A percentile compares a stretch with the other conserved stretches of the same genome.
Evolutionary conservation across 225 moss, liverwort and hornwort species (phyloP).

Genomic region (Physcomitrium patens): DNA sequence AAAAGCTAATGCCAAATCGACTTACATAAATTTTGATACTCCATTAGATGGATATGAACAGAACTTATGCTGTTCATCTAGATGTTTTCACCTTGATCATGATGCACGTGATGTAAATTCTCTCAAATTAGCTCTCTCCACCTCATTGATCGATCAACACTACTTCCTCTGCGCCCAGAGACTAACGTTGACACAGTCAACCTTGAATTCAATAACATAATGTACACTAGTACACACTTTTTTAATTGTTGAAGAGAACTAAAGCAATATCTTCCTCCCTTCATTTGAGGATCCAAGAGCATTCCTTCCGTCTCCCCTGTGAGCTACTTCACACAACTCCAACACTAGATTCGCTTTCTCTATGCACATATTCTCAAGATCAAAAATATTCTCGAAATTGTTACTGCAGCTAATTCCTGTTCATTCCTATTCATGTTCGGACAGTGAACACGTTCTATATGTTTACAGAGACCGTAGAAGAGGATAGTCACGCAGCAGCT

Average conservation of each 20-base stretch:
- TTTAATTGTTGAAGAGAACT: neutral
- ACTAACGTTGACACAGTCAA: too few species aligned
- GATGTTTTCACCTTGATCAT: too few species aligned
- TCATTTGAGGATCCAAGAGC: neutral
- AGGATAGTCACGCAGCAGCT: conserved; percentile 86
- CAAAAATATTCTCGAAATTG: conserved; percentile 30
- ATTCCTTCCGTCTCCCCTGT: neutral
- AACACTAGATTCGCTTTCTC: conserved; percentile 36
- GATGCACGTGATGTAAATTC: too few species aligned
- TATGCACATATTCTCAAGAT: conserved; percentile 33
- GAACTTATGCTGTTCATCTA: too few species aligned
- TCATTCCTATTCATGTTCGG: neutral
- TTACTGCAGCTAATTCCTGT: conserved; percentile 13
- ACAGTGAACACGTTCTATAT: neutral
- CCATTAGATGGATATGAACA: too few species aligned
- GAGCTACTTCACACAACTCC: conserved; percentile 29
- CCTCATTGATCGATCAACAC: too few species aligned
- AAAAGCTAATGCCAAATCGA: too few species aligned
- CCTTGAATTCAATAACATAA: neutral
- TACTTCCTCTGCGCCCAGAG: too few species aligned
- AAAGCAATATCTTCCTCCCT: neutral
- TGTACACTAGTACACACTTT: conserved; percentile 12
- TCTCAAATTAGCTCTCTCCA: too few species aligned
- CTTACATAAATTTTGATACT: too few species aligned
- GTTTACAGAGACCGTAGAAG: conserved; percentile 74